These are phyloP conservation scores for Leucaena leucocephala DNA, from an alignment of 306 rosid species.

Conservation along the genomic window DNA sequence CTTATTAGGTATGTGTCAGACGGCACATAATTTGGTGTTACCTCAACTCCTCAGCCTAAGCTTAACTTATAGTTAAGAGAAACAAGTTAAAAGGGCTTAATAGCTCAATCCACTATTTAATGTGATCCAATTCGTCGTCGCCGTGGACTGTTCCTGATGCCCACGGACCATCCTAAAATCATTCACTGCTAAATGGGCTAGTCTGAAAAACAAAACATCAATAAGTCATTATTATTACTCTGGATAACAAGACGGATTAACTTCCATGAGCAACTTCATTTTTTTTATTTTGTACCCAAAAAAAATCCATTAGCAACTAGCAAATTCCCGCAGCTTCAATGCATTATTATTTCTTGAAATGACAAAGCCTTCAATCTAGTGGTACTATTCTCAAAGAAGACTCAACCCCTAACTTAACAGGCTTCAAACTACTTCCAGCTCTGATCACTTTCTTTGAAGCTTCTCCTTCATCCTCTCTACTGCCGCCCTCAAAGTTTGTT, in stretches of 20 bases:
- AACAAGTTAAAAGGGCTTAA: background rate
- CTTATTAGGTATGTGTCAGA: background rate
- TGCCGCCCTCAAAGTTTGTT: constrained; percentile 78
- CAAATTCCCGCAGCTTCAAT: background rate
- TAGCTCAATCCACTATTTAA: background rate
- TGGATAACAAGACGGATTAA: background rate
- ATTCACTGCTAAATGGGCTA: background rate
- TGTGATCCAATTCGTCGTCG: background rate
- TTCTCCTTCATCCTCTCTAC: constrained; percentile 89
- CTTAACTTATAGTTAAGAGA: background rate
- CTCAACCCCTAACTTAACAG: background rate
- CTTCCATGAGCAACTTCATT: background rate
- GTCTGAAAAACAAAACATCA: background rate
- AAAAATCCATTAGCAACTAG: background rate
- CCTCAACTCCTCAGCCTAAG: background rate
- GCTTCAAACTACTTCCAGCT: background rate
- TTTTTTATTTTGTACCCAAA: no score
- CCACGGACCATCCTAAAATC: background rate
- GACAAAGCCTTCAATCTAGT: background rate
- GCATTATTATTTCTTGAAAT: background rate
- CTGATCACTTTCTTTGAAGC: constrained; percentile 55
- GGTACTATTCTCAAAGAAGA: background rate
- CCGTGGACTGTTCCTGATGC: background rate
- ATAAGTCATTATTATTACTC: background rate
- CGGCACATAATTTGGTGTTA: no score